Conservation (phyloP, 345 rosid species). For the Ceriops zippeliana region DNA sequence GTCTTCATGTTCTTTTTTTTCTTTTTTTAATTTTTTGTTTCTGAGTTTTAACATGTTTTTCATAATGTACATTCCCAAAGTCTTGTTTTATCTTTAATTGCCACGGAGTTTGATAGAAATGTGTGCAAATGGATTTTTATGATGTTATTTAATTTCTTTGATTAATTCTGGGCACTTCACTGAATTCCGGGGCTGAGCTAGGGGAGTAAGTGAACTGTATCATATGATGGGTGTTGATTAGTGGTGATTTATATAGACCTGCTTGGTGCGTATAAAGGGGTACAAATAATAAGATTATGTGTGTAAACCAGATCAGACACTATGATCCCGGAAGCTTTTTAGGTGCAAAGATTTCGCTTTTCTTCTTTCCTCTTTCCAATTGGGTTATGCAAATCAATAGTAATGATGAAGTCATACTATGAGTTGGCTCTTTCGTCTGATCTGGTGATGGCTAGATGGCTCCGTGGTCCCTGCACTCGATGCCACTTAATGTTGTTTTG, state of each 20-base stretch:
- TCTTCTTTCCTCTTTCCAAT: background rate
- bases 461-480: background rate
- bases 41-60: no score
- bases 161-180: no score
- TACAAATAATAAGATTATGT: background rate
- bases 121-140: constrained; percentile 6
- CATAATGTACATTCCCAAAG: constrained; percentile 20
- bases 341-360: background rate
- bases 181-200: no score
- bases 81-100: constrained; percentile 1
- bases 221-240: background rate
- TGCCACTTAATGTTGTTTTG: background rate
- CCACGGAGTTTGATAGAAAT: background rate
- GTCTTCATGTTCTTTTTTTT: background rate
- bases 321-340: background rate
- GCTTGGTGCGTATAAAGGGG: constrained; percentile 5
- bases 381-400: constrained; percentile 17
- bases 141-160: background rate
- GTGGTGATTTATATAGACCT: constrained; percentile 13
- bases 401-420: constrained; percentile 12
- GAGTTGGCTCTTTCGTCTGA: constrained; percentile 20
- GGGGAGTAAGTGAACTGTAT: no score
- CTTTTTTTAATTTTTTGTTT: background rate
- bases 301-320: background rate
- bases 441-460: constrained; percentile 16